Evolutionary conservation across 441 rosid species (phyloP).

Genomic region (Adansonia madagascariensis): DNA sequence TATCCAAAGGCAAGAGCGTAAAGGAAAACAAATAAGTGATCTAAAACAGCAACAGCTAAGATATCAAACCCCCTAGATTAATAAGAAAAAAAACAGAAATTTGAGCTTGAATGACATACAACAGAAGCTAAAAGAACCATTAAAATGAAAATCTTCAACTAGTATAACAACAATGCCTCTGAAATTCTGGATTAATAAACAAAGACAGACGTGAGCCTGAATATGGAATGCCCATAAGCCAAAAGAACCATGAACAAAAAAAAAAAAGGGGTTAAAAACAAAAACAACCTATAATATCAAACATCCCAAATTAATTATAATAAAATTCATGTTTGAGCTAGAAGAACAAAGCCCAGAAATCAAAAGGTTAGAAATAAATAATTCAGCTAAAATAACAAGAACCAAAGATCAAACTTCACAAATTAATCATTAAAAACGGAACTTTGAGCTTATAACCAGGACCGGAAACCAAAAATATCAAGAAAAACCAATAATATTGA

Average conservation of each 20-base stretch:
- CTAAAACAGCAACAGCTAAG: not conserved
- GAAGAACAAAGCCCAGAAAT: conserved; percentile 7
- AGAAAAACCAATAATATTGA: not conserved
- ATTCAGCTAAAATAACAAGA: conserved; percentile 1
- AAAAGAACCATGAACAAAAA: not conserved
- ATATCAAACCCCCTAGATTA: not conserved
- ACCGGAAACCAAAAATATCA: not conserved
- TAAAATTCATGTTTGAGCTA: not conserved
- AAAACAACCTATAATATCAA: not conserved
- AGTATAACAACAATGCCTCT: not conserved
- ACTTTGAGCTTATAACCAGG: not conserved
- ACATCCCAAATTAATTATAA: not conserved
- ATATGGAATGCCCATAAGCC: conserved; percentile 5
- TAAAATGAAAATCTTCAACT: not conserved
- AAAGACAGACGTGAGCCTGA: not conserved
- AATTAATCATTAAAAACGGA: not conserved
- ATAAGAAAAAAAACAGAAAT: not conserved
- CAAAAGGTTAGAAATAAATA: not conserved
- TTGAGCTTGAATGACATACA: not conserved
- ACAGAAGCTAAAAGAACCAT: conserved; percentile 11
- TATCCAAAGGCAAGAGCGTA: not conserved
- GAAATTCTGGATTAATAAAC: not conserved
- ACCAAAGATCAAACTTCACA: not conserved
- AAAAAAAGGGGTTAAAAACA: not conserved
- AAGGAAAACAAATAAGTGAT: not conserved